Percentiles rank a stretch among this genome's conserved stretches.
phyloP scores from a whole-genome alignment of 2,329 filamentous ascomycete species.

The Chaetomium olivaceum region DNA sequence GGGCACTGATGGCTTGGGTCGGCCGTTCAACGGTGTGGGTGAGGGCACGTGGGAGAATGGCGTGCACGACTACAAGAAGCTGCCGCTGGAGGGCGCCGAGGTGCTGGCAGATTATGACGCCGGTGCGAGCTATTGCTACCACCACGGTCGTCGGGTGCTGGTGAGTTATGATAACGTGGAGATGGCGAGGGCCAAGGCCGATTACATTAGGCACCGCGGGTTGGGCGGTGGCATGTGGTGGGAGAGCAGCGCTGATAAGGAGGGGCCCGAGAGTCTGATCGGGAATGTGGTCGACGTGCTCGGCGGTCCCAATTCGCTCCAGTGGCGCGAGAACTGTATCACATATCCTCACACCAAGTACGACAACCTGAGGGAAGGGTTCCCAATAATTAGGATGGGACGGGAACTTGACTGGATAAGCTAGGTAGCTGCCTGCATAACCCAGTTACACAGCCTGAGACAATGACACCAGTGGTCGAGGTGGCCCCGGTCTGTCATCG shows the following conservation, averaged over 20 bases:
- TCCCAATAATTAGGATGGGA: conserved; percentile 45
- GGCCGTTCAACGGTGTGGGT: conserved; percentile 69
- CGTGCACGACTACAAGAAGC: conserved; percentile 83
- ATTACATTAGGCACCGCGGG: conserved; percentile 64
- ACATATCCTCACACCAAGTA: conserved; percentile 67
- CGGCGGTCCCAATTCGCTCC: conserved; percentile 54
- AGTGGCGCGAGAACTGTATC: conserved; percentile 59
- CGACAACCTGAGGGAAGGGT: conserved; percentile 65
- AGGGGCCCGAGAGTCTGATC: conserved; percentile 67
- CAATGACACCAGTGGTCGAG: conserved; percentile 16
- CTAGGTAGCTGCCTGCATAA: conserved; percentile 18
- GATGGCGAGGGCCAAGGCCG: conserved; percentile 68
- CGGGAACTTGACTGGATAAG: conserved; percentile 22
- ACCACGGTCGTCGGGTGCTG: conserved; percentile 62
- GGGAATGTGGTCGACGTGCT: conserved; percentile 60
- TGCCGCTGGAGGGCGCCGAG: conserved; percentile 67
- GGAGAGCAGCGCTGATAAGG: conserved; percentile 80
- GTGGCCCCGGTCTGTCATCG: conserved; percentile 19
- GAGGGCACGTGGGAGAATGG: conserved; percentile 82
- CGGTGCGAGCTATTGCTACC: conserved; percentile 77
- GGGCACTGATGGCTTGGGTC: conserved; percentile 73
- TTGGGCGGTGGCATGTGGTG: conserved; percentile 97
- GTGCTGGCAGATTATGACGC: conserved; percentile 65
- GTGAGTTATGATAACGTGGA: conserved; percentile 76
- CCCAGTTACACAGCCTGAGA: conserved; percentile 17